Conservation (phyloP, 1,284 basidiomycete species). For the Cryptococcus sp. region DNA sequence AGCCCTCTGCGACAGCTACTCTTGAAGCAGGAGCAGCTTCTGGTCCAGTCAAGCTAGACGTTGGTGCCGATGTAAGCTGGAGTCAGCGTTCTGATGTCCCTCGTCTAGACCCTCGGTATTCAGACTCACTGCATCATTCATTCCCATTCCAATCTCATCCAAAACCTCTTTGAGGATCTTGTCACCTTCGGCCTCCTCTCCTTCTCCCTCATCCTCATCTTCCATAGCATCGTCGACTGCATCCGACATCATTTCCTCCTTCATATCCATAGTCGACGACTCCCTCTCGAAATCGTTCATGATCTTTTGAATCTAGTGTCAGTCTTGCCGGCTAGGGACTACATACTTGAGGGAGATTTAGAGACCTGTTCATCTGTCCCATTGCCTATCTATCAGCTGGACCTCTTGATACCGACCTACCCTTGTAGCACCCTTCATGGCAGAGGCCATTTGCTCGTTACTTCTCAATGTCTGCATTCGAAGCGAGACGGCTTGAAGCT, state of each 20-base stretch:
- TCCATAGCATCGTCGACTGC: conserved; percentile 99
- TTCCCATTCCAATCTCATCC: conserved; percentile 91
- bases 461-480: conserved; percentile 94
- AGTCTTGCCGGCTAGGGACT: neutral
- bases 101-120: neutral
- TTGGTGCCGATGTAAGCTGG: conserved; percentile 75
- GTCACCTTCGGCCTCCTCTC: conserved; percentile 85
- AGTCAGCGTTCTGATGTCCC: neutral
- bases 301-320: conserved; percentile 75
- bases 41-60: conserved; percentile 58
- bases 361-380: conserved; percentile 93
- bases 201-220: conserved; percentile 81
- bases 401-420: conserved; percentile 52
- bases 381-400: conserved; percentile 65
- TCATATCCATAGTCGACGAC: conserved; percentile 99
- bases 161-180: conserved; percentile 94
- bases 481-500: conserved; percentile 91
- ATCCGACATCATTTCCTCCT: conserved; percentile 99
- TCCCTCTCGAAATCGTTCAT: conserved; percentile 99
- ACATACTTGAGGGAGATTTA: conserved; percentile 72
- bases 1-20: conserved; percentile 65
- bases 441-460: conserved; percentile 98
- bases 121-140: conserved; percentile 76
- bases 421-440: conserved; percentile 95
- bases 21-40: conserved; percentile 62